Conservation (phyloP, 116 monocot species). For the Zostera marina region DNA sequence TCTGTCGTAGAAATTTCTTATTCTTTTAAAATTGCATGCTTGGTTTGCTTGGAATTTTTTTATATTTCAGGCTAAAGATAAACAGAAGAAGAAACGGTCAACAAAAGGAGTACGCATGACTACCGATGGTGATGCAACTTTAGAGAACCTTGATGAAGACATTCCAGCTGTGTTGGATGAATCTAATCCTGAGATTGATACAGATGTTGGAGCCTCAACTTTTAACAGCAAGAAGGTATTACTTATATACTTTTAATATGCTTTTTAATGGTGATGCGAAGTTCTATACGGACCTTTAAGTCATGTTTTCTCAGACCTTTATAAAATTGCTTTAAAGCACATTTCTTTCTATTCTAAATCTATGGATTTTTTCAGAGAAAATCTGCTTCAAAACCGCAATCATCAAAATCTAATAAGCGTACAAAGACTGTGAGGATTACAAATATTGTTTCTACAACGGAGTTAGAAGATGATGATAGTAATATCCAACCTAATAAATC, state of each 20-base stretch:
- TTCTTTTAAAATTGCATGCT: not conserved
- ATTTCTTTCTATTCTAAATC: not conserved
- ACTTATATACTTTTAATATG: too few species aligned
- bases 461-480: slow-evolving; percentile 9
- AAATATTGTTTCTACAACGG: slow-evolving; percentile 7
- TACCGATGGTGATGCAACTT: slow-evolving; percentile 55
- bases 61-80: slow-evolving; percentile 45
- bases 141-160: slow-evolving; percentile 49
- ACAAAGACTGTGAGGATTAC: slow-evolving; percentile 11
- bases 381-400: slow-evolving; percentile 28
- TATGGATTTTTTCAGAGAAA: slow-evolving; percentile 35
- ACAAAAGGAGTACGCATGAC: slow-evolving; percentile 65
- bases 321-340: not conserved
- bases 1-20: not conserved
- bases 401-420: slow-evolving; percentile 16
- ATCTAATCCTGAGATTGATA: slow-evolving; percentile 20
- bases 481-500: slow-evolving; percentile 22
- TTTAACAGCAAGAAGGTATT: slow-evolving; percentile 60
- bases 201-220: slow-evolving; percentile 16
- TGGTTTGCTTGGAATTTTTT: not conserved
- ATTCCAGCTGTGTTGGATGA: slow-evolving; percentile 23
- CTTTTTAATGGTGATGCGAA: too few species aligned
- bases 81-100: slow-evolving; percentile 66
- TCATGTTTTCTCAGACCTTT: too few species aligned
- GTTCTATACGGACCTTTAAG: too few species aligned